These are phyloP conservation scores for Carex sylvatica DNA, from an alignment of 202 grass and related monocot genomes.

Conservation along the genomic window DNA sequence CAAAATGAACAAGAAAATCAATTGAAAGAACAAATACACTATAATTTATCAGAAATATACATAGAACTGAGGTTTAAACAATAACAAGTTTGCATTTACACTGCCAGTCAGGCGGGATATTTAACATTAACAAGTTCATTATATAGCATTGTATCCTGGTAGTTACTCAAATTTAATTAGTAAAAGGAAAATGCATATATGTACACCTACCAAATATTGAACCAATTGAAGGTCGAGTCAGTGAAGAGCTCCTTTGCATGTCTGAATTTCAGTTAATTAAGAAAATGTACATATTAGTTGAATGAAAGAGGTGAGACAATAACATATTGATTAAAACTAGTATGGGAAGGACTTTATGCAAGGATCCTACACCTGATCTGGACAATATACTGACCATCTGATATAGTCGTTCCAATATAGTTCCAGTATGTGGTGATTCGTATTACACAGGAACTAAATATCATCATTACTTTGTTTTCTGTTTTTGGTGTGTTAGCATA, in stretches of 20 bases:
- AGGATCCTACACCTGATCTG: conserved; percentile 9
- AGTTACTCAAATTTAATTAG: background rate
- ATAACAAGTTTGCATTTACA: background rate
- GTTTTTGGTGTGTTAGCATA: background rate
- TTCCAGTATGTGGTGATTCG: background rate
- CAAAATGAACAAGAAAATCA: conserved; percentile 20
- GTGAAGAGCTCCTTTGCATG: conserved; percentile 66
- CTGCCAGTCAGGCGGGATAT: background rate
- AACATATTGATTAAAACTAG: background rate
- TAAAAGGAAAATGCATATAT: conserved; percentile 12
- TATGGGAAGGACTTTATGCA: background rate
- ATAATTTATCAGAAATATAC: conserved; percentile 2
- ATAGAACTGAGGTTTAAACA: background rate
- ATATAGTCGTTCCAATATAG: background rate
- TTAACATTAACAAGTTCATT: background rate
- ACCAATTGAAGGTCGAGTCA: conserved; percentile 69
- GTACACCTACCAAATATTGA: conserved; percentile 65
- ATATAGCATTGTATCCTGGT: background rate
- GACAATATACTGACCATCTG: background rate
- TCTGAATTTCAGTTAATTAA: conserved; percentile 53
- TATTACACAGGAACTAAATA: background rate
- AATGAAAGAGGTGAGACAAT: conserved; percentile 14
- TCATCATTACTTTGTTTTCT: background rate
- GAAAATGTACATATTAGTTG: conserved; percentile 16
- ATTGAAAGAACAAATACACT: background rate